A percentile compares a stretch with the other conserved stretches of the same genome.
Conservation (phyloP, 2,329 filamentous ascomycete species). For the Pyrenophora graminea region DNA sequence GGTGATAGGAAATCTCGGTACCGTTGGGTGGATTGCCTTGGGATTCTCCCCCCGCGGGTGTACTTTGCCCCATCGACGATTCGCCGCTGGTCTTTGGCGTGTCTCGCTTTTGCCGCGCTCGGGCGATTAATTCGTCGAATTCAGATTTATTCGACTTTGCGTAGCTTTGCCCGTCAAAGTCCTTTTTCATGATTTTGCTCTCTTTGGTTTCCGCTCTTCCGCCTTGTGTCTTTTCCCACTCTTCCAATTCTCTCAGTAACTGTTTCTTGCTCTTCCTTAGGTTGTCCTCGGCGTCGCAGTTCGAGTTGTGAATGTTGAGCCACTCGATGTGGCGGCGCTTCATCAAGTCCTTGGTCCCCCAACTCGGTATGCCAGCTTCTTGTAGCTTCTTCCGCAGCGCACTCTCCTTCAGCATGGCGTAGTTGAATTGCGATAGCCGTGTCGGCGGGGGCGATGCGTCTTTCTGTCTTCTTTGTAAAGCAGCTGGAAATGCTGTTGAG, state of each 20-base stretch:
- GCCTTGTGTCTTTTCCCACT: conserved; percentile 86
- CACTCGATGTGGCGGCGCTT: conserved; percentile 87
- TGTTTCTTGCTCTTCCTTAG: conserved; percentile 65
- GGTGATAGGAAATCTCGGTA: not conserved
- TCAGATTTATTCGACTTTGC: conserved; percentile 71
- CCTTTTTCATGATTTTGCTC: conserved; percentile 73
- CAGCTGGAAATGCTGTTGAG: conserved; percentile 26
- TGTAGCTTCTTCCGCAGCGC: conserved; percentile 78
- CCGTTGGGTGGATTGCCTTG: conserved; percentile 4
- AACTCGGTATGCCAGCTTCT: conserved; percentile 76
- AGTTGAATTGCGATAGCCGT: conserved; percentile 75
- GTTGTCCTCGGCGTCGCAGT: conserved; percentile 81
- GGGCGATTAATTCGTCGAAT: conserved; percentile 79
- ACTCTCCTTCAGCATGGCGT: conserved; percentile 80
- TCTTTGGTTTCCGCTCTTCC: conserved; percentile 52
- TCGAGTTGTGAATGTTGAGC: conserved; percentile 95
- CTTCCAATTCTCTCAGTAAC: conserved; percentile 76
- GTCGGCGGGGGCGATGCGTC: conserved; percentile 47
- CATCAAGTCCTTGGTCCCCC: conserved; percentile 70
- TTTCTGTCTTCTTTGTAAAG: conserved; percentile 33
- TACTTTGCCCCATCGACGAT: conserved; percentile 17
- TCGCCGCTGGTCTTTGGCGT: conserved; percentile 33
- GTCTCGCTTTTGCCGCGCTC: conserved; percentile 64
- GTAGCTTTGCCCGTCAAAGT: conserved; percentile 83
- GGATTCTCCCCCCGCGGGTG: not conserved